Conservation (phyloP, 2,329 filamentous ascomycete genomes). For the Pseudocercospora fijiensis region DNA sequence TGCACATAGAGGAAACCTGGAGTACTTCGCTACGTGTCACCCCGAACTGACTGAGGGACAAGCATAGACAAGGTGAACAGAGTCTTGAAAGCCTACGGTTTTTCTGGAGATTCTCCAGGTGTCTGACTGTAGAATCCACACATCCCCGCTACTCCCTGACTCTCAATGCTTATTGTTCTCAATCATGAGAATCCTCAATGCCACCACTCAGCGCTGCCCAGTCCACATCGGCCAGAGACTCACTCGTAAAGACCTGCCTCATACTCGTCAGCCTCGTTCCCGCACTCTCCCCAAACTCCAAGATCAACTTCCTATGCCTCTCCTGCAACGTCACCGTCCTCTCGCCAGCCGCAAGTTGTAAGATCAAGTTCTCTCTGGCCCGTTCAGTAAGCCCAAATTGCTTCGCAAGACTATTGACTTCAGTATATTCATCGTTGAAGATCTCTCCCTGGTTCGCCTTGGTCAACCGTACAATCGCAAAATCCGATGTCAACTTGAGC, state of each 20-base stretch:
- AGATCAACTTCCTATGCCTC: slow-evolving; percentile 8
- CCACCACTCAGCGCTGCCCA: slow-evolving; percentile 6
- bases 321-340: slow-evolving; percentile 14
- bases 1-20: too few species aligned
- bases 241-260: slow-evolving; percentile 7
- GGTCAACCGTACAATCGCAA: slow-evolving; percentile 15
- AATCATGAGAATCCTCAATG: neutral
- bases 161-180: neutral
- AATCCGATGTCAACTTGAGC: slow-evolving; percentile 19
- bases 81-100: too few species aligned
- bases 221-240: slow-evolving; percentile 9
- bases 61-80: too few species aligned
- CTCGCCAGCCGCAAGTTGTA: slow-evolving; percentile 9
- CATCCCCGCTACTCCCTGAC: too few species aligned
- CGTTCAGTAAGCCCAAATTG: slow-evolving; percentile 12
- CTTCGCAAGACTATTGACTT: slow-evolving; percentile 5
- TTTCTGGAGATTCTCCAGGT: too few species aligned
- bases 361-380: slow-evolving; percentile 5
- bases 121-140: too few species aligned
- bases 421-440: slow-evolving; percentile 7
- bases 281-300: slow-evolving; percentile 11
- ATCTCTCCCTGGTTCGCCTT: neutral
- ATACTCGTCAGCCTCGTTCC: slow-evolving; percentile 12
- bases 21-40: too few species aligned
- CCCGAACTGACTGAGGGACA: too few species aligned